Conservation (phyloP, 1,139 yeast genomes). For the Suhomyces anneliseae region DNA sequence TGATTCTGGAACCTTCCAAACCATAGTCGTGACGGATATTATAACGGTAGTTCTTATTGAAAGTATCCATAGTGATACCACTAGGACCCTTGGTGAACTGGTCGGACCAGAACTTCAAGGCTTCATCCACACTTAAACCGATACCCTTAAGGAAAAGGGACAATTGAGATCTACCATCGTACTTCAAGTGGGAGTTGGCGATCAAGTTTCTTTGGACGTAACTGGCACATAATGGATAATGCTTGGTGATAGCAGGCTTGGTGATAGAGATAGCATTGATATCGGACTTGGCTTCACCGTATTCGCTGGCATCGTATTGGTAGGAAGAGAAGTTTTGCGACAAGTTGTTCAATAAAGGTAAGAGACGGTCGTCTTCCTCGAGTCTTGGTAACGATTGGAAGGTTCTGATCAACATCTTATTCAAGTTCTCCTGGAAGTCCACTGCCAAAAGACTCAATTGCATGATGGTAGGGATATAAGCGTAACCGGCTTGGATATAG, state of each 20-base stretch:
- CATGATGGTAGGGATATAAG: constrained; percentile 80
- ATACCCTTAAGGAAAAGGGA: constrained; percentile 84
- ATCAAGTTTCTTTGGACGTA: constrained; percentile 63
- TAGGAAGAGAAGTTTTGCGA: constrained; percentile 69
- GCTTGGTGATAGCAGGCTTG: constrained; percentile 53
- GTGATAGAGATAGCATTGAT: constrained; percentile 67
- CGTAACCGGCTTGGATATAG: constrained; percentile 64
- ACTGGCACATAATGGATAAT: constrained; percentile 83
- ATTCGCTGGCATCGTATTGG: constrained; percentile 45
- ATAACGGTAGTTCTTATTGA: constrained; percentile 84
- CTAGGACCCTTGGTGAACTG: constrained; percentile 61
- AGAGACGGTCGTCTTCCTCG: constrained; percentile 87
- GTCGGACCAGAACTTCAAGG: constrained; percentile 78
- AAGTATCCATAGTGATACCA: constrained; percentile 63
- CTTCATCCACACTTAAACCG: constrained; percentile 85
- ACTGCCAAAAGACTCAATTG: constrained; percentile 67
- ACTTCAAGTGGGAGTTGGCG: constrained; percentile 70
- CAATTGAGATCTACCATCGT: constrained; percentile 82
- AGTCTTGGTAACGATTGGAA: constrained; percentile 79
- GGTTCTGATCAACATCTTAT: constrained; percentile 58
- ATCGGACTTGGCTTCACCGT: constrained; percentile 41
- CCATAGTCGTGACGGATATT: constrained; percentile 89
- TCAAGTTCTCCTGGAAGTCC: constrained; percentile 63
- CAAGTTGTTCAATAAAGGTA: constrained; percentile 79
- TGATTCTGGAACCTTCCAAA: constrained; percentile 83